Conservation (phyloP, 2,329 filamentous ascomycete species). For the Epicoccum nigrum region DNA sequence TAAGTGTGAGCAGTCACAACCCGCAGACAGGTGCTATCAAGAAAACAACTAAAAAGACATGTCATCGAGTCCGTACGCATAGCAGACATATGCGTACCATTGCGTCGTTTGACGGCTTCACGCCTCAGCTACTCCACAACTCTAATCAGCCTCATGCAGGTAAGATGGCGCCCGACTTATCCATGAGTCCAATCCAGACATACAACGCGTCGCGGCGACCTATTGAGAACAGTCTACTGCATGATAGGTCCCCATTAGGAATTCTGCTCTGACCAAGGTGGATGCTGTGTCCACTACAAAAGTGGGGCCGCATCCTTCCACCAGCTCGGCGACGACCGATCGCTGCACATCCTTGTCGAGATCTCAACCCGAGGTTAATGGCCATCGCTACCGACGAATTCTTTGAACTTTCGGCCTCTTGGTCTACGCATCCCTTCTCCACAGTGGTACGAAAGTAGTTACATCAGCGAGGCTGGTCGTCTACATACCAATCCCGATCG, state of each 20-base stretch:
- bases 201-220: not conserved
- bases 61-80: too few relatives aligned
- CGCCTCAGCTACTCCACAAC: slow-evolving; percentile 5
- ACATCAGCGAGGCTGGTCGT: too few relatives aligned
- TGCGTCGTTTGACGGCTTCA: not conserved
- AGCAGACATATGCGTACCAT: not conserved
- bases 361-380: not conserved
- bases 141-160: slow-evolving; percentile 5
- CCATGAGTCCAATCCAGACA: slow-evolving; percentile 1
- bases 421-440: too few relatives aligned
- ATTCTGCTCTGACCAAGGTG: not conserved
- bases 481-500: too few relatives aligned
- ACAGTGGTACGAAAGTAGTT: too few relatives aligned
- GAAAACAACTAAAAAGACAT: too few relatives aligned
- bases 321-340: slow-evolving; percentile 7
- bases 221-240: slow-evolving; percentile 6
- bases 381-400: not conserved
- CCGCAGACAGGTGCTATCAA: too few relatives aligned
- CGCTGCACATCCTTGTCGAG: slow-evolving; percentile 1
- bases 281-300: not conserved
- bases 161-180: not conserved
- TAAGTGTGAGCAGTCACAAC: too few relatives aligned
- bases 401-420: not conserved
- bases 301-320: not conserved
- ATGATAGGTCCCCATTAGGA: slow-evolving; percentile 12